A percentile compares a stretch with the other conserved stretches of the same genome.
Evolutionary conservation across 2,329 filamentous ascomycete species (phyloP).

Genomic region (Monilinia polystroma): DNA sequence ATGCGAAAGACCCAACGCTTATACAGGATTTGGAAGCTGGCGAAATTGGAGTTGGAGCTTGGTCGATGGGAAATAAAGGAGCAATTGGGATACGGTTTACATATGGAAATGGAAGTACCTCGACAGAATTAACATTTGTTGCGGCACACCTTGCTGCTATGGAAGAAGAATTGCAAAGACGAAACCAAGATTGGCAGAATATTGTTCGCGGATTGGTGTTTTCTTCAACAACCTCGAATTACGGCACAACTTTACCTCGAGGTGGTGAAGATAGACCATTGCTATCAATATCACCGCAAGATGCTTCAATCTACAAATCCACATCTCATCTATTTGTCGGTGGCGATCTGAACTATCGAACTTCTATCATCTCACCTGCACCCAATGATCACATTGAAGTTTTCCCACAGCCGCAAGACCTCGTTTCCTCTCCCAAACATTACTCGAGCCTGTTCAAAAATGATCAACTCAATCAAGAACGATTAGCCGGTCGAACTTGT

Average conservation of each 20-base stretch:
- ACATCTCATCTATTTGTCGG: constrained; percentile 78
- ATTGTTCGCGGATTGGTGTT: constrained; percentile 83
- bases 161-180: constrained; percentile 71
- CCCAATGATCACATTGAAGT: constrained; percentile 51
- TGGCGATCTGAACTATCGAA: constrained; percentile 95
- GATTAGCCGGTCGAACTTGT: constrained; percentile 64
- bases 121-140: constrained; percentile 76
- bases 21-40: constrained; percentile 71
- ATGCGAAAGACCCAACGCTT: constrained; percentile 62
- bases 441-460: constrained; percentile 65
- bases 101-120: constrained; percentile 47
- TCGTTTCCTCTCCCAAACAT: constrained; percentile 55
- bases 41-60: constrained; percentile 79
- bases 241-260: constrained; percentile 24
- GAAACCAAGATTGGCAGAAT: constrained; percentile 86
- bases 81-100: constrained; percentile 76
- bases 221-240: constrained; percentile 44
- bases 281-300: constrained; percentile 43
- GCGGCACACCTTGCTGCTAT: constrained; percentile 85
- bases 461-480: constrained; percentile 80
- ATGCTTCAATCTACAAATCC: constrained; percentile 69
- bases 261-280: constrained; percentile 46
- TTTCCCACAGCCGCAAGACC: constrained; percentile 62
- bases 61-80: constrained; percentile 94
- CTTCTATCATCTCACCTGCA: constrained; percentile 63